These are phyloP conservation scores for Talaromyces sp. DNA, from an alignment of 2,329 filamentous ascomycete species.

Conservation along the genomic window DNA sequence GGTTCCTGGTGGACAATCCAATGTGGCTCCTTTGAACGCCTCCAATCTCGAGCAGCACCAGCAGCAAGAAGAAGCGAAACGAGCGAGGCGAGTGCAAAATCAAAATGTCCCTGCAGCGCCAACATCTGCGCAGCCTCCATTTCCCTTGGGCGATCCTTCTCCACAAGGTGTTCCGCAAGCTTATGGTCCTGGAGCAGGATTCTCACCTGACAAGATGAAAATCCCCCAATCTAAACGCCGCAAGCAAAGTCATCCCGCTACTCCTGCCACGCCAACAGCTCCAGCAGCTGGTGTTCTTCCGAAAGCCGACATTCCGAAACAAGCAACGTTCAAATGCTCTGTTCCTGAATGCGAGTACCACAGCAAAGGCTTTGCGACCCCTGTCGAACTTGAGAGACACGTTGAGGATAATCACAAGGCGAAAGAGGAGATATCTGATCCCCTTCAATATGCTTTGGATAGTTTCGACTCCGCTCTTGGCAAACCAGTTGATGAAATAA, in stretches of 20 bases:
- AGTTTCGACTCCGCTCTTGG: slow-evolving; percentile 48
- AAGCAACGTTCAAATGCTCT: slow-evolving; percentile 47
- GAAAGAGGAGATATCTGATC: slow-evolving; percentile 46
- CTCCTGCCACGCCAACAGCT: slow-evolving; percentile 15
- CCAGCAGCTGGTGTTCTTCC: slow-evolving; percentile 14
- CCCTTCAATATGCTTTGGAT: slow-evolving; percentile 51
- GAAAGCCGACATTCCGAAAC: slow-evolving; percentile 14
- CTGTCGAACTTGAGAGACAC: slow-evolving; percentile 51
- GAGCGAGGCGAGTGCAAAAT: slow-evolving; percentile 31
- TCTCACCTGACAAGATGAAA: slow-evolving; percentile 53
- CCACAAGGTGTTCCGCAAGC: slow-evolving; percentile 54
- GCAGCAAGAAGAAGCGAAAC: slow-evolving; percentile 40
- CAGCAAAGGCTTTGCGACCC: slow-evolving; percentile 49
- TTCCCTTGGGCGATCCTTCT: slow-evolving; percentile 44
- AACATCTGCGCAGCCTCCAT: slow-evolving; percentile 48
- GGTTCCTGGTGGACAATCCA: slow-evolving; percentile 20
- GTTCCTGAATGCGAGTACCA: slow-evolving; percentile 49
- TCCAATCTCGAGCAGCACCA: slow-evolving; percentile 43
- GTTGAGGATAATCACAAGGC: slow-evolving; percentile 47
- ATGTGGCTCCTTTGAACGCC: slow-evolving; percentile 35
- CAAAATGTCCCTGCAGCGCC: slow-evolving; percentile 42
- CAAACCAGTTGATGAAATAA: slow-evolving; percentile 29
- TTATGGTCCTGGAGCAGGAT: slow-evolving; percentile 42
- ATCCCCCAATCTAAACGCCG: slow-evolving; percentile 53
- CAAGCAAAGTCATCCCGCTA: slow-evolving; percentile 44